Percentiles rank a stretch among this genome's conserved stretches.
These are phyloP conservation scores for Salvia hispanica DNA, from an alignment of 257 asterid species.

Conservation along the genomic window DNA sequence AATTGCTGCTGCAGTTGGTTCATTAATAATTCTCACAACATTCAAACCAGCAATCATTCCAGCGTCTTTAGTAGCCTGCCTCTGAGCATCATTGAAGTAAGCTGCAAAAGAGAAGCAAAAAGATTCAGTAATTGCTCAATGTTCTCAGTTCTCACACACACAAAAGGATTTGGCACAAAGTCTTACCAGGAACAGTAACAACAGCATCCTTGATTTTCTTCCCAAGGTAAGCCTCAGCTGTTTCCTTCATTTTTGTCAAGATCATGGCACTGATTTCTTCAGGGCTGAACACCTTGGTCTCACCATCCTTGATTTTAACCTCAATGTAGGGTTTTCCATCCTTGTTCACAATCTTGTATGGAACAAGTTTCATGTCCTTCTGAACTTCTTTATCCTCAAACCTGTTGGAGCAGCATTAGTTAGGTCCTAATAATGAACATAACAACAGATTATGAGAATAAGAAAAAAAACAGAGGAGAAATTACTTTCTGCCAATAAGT, in stretches of 20 bases:
- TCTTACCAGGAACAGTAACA: slow-evolving; percentile 87
- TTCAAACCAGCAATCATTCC: slow-evolving; percentile 89
- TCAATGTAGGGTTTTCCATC: slow-evolving; percentile 93
- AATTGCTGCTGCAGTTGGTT: slow-evolving; percentile 96
- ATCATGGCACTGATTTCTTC: slow-evolving; percentile 95
- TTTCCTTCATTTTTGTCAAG: slow-evolving; percentile 88
- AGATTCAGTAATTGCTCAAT: slow-evolving; percentile 21
- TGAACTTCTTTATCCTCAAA: slow-evolving; percentile 93
- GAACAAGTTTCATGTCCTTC: slow-evolving; percentile 84
- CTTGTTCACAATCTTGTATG: slow-evolving; percentile 82
- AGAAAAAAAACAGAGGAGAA: background rate
- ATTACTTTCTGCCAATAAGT: slow-evolving; percentile 95
- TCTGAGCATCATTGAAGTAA: slow-evolving; percentile 93
- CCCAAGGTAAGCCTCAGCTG: slow-evolving; percentile 89
- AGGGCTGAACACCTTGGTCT: slow-evolving; percentile 88
- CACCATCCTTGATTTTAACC: slow-evolving; percentile 79
- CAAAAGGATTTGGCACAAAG: background rate
- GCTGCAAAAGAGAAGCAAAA: slow-evolving; percentile 48
- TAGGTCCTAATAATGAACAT: background rate
- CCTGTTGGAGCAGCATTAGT: slow-evolving; percentile 40
- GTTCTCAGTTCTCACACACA: background rate
- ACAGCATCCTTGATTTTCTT: slow-evolving; percentile 91
- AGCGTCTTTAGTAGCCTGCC: slow-evolving; percentile 95
- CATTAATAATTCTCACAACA: slow-evolving; percentile 88
- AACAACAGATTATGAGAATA: slow-evolving; percentile 8